These are phyloP conservation scores for Ceratocystiopsis sp. DNA, from an alignment of 2,329 filamentous ascomycete genomes.

Conservation along the genomic window DNA sequence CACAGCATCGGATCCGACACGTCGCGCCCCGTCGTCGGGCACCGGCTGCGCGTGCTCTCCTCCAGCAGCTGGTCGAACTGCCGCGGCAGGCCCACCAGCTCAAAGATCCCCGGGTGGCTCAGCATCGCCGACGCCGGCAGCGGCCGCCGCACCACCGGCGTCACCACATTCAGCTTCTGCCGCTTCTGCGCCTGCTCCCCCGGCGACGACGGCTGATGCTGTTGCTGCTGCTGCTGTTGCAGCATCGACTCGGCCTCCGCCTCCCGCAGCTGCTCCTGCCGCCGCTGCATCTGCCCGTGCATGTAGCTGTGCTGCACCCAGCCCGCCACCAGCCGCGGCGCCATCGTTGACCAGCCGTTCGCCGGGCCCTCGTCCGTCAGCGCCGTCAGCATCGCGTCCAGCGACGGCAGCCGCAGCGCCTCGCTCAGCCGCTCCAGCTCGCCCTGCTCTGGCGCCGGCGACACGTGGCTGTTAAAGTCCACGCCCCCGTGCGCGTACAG, in stretches of 20 bases:
- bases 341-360: slow-evolving; percentile 31
- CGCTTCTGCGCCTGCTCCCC: no score
- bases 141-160: slow-evolving; percentile 1
- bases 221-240: neutral
- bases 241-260: no score
- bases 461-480: slow-evolving; percentile 59
- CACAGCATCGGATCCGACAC: slow-evolving; percentile 82
- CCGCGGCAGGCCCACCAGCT: slow-evolving; percentile 79
- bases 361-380: slow-evolving; percentile 29
- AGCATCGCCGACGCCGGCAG: slow-evolving; percentile 27
- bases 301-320: slow-evolving; percentile 50
- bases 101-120: slow-evolving; percentile 82
- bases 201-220: neutral
- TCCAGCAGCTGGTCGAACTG: slow-evolving; percentile 88
- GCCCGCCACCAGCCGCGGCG: slow-evolving; percentile 33
- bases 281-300: slow-evolving; percentile 13
- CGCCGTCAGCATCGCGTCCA: slow-evolving; percentile 60
- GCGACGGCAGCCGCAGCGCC: slow-evolving; percentile 55
- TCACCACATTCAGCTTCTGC: neutral
- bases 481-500: slow-evolving; percentile 80
- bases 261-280: neutral
- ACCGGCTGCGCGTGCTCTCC: slow-evolving; percentile 67
- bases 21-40: slow-evolving; percentile 82
- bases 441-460: slow-evolving; percentile 45
- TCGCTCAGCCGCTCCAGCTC: slow-evolving; percentile 73